Evolutionary conservation across 768 basidiomycete species (phyloP), one percentile per base, ranked within the genome.

Genomic region (Mycena vitilis): DNA sequence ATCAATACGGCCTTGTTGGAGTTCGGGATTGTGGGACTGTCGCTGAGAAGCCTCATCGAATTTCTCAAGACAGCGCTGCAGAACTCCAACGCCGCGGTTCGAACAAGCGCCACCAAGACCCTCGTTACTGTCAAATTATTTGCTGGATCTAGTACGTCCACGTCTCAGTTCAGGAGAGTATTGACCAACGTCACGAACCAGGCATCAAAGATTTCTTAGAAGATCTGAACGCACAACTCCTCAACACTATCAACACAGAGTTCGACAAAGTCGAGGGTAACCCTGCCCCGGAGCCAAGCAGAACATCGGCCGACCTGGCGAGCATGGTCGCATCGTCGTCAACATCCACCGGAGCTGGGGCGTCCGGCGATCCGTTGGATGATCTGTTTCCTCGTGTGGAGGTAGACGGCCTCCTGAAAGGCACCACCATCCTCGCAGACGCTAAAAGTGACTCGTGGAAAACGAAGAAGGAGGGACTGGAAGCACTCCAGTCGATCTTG

Each of bases 371-470:
- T 78, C 89, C 96, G 13, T 75, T 99, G 71, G 98, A 99, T 72
- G 96, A 98, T 55, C 84, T 99, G 47, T 97, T 98, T 78, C 98
- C 98, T 34, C 89, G 98, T 36, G 93, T 98, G 47, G 98, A 99
- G 74, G 83, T 99, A 47, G 96, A 99, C 72, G 84, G 87, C 61
- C 79, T 99, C 30, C 82, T 99, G 61, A 92, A 91, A 70, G 92
- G 92, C 25, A 95, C 95, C 0, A 89, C 90, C 6, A 91, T 96
- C 54, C 79, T 98, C 18, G 84, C 89, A 2, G 95, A 95, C 73
- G 85, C 91, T 12, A 96, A 95, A 81, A 97, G 91, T 73, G 96
- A 97, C 71, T 91, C 95, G 0, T 99, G 97, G 97, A 99, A 99
- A 82, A 89, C 88, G 1, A 92, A 96, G 81, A 99, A 99, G 78